Base-by-base conservation (phyloP, 1,284 basidiomycete genomes). In the Boletus sp. region DNA sequence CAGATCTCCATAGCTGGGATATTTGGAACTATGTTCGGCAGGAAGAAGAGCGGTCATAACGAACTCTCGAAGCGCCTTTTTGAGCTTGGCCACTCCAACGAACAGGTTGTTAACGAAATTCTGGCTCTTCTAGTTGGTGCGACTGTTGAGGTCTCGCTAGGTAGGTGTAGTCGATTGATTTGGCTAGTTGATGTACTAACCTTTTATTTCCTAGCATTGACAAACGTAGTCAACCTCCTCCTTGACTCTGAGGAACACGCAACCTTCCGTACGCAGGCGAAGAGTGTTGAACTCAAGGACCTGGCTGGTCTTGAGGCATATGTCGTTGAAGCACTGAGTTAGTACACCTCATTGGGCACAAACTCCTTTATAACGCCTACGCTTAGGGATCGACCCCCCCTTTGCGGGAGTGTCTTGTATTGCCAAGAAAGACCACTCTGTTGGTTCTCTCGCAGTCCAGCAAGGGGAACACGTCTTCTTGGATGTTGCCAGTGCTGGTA, bases 61-160 rank as follows among this genome's bases (percentile, higher is more conserved):
- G 74, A 77, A 27, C 63, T 88, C 36, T 70, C 80, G 50, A 76
- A 78, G 55, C 74, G 76, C 6, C 69, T 91, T 22, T 69, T 75
- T 29, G 74, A 72, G 16, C 65, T 81, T 20, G 80, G 80, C 4
- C 72, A 74, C 37, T 73, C 78, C 5, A 68, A 70, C 2, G 81
- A 86, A 43, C 75, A 82, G 46, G 68, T 85, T 13, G 75, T 81
- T 8, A 88, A 88, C 58, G 77, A 77, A 25, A 70, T 89, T 35
- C 64, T 91, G 27, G 84, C 86, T n/a, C 65, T 91, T 25, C 69
- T 88, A 66, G 76, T 89, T 45, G 77, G 78, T 19, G 69, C 78
- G 4, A 79, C 81, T 5, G 81, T 82, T 10, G 86, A 89, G 67
- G 63, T 89, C 34, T 78, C 82, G 13, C 73, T 90, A 50, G 76